Base-by-base conservation (phyloP, 192 early-diverging fungal species). In the Backusella westeae region DNA sequence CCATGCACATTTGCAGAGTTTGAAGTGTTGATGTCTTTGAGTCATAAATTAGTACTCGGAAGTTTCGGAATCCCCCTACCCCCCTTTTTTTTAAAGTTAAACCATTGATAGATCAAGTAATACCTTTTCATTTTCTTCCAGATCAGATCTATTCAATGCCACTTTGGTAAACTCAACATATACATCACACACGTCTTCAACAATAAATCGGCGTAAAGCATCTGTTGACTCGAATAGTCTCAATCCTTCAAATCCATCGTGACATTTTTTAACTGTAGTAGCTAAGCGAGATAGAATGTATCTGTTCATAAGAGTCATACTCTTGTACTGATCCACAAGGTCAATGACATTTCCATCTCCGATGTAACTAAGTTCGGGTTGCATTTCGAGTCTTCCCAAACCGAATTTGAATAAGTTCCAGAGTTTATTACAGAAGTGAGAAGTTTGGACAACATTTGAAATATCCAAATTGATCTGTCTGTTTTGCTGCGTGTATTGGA, bases 341-440 rank as follows among this genome's bases (percentile, higher is more conserved):
- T 26, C 23, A 53, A 2, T 34, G 2, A 21, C 5, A 7, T 75
- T 76, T 63, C n/a, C 21, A 65, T 17, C 69, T 38, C 56, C 56
- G 32, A 63, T 63, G 12, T 56, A 66, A 23, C 42, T 72, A 9
- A 86, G 83, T 19, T 65, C 71, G 82, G 78, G 83, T 85, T 38
- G 83, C 76, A 84, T 83, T 15, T 88, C 88, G 8, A 95, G 85
- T 75, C 89, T 89, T 68, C 87, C 84, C 7, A 87, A 72, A n/a
- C 88, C 91, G 72, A 95, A 93, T 36, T 86, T 89, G 56, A 93
- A 92, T 3, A 96, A 87, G 73, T 99, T 98, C 97, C 96, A 98
- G 8, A 98, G 83, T 83, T 99, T 99, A 86, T 99, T 99, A 82
- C 96, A 96, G 79, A 97, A 98, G 80, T 97, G 93, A 59, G 89